Percentiles rank a stretch among this genome's conserved stretches.
Conservation (phyloP, 179 eudicot species). For the Sideroxylon spinosum region DNA sequence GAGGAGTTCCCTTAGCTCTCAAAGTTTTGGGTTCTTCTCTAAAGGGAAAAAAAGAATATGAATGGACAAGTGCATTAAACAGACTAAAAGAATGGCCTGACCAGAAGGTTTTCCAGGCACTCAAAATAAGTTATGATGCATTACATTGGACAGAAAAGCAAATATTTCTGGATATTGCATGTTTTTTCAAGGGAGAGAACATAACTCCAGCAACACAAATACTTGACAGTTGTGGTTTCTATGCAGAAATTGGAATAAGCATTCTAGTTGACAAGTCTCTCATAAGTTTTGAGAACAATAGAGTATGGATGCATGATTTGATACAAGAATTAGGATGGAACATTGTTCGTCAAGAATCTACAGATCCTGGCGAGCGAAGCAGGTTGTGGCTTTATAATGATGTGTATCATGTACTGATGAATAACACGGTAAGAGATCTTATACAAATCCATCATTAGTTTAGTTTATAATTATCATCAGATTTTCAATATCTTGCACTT, state of each 20-base stretch:
- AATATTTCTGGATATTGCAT: slow-evolving; percentile 15
- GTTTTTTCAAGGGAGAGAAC: background rate
- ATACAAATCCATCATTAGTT: too few species aligned
- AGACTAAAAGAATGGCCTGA: background rate
- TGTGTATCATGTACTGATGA: background rate
- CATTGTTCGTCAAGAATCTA: slow-evolving; percentile 1
- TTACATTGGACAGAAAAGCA: background rate
- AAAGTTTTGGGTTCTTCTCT: slow-evolving; percentile 12
- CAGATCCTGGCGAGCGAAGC: background rate
- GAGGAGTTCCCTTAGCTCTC: slow-evolving; percentile 10
- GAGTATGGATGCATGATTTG: slow-evolving; percentile 10
- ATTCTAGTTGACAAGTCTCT: slow-evolving; percentile 4
- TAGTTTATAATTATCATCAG: too few species aligned
- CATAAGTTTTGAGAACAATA: background rate
- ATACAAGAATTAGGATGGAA: slow-evolving; percentile 3
- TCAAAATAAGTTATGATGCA: slow-evolving; percentile 12
- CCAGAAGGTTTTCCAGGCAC: background rate
- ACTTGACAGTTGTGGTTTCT: background rate
- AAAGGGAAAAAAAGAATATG: background rate
- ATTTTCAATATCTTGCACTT: too few species aligned
- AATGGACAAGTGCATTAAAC: background rate
- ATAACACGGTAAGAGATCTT: background rate
- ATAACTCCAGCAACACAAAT: background rate
- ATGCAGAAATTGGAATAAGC: background rate
- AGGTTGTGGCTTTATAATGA: background rate